These are phyloP conservation scores for Epichloe gansuensis DNA, from an alignment of 2,329 filamentous ascomycete species.

Conservation along the genomic window DNA sequence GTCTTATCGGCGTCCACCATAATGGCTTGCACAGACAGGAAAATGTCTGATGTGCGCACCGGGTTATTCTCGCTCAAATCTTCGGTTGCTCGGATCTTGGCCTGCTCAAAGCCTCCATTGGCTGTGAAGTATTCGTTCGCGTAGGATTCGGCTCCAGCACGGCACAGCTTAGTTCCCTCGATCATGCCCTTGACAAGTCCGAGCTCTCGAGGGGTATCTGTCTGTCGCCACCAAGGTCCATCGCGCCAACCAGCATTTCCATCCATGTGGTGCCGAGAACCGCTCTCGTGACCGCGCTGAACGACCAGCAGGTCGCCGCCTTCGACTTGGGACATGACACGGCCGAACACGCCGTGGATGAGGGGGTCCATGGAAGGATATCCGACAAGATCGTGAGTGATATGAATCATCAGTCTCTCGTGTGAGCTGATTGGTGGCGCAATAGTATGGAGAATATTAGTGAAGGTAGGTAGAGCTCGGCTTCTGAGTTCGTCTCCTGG, in stretches of 20 bases:
- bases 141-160: conserved; percentile 80
- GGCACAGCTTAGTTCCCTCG: conserved; percentile 82
- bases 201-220: conserved; percentile 56
- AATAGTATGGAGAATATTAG: conserved; percentile 85
- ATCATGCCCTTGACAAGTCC: conserved; percentile 66
- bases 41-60: conserved; percentile 84
- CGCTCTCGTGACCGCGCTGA: conserved; percentile 80
- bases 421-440: conserved; percentile 94
- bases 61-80: conserved; percentile 74
- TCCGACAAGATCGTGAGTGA: conserved; percentile 86
- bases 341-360: conserved; percentile 80
- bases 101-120: conserved; percentile 66
- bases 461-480: conserved; percentile 86
- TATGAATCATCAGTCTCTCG: conserved; percentile 93
- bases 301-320: conserved; percentile 90
- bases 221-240: conserved; percentile 89
- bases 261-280: conserved; percentile 49
- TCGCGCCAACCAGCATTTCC: conserved; percentile 67
- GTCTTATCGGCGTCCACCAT: conserved; percentile 48
- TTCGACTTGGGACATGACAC: conserved; percentile 98
- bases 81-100: conserved; percentile 67
- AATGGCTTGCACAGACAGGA: conserved; percentile 88
- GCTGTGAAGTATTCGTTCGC: conserved; percentile 71
- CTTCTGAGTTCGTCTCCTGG: conserved; percentile 75
- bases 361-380: conserved; percentile 91